Percentiles rank a stretch among this genome's conserved stretches.
phyloP scores from a whole-genome alignment of 768 basidiomycete species.

The Russula ochroleuca region DNA sequence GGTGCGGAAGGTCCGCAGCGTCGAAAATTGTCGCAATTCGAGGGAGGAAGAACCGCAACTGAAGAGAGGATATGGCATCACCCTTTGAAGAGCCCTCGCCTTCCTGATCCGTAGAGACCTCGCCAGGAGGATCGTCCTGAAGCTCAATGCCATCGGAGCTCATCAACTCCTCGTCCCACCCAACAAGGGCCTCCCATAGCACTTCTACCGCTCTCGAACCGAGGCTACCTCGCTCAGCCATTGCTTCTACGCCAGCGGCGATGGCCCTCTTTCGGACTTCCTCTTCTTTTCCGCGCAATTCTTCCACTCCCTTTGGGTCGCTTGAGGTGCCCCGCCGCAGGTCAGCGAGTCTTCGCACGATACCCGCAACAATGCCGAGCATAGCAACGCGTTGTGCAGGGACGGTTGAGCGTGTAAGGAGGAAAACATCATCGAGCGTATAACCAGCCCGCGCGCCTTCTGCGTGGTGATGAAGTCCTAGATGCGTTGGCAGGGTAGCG shows the following conservation, averaged over 20 bases:
- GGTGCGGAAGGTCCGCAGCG: slow-evolving; percentile 43
- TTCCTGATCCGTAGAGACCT: slow-evolving; percentile 30
- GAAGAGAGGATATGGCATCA: slow-evolving; percentile 36
- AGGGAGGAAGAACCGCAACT: slow-evolving; percentile 46
- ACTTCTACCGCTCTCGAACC: slow-evolving; percentile 66
- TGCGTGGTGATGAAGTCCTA: slow-evolving; percentile 90
- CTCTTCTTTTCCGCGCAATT: slow-evolving; percentile 37
- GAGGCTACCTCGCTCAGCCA: slow-evolving; percentile 60
- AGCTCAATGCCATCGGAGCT: slow-evolving; percentile 48
- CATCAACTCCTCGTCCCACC: slow-evolving; percentile 47
- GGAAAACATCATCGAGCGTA: slow-evolving; percentile 79
- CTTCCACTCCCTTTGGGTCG: slow-evolving; percentile 35
- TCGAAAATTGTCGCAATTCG: slow-evolving; percentile 43
- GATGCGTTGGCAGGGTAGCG: slow-evolving; percentile 66
- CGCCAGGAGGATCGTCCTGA: slow-evolving; percentile 27
- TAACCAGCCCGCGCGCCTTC: slow-evolving; percentile 79
- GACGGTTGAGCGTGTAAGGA: slow-evolving; percentile 75
- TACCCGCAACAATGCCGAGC: slow-evolving; percentile 63
- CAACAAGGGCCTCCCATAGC: slow-evolving; percentile 67
- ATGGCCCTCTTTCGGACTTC: slow-evolving; percentile 58
- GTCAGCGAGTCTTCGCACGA: slow-evolving; percentile 41
- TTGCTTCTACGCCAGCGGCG: slow-evolving; percentile 60
- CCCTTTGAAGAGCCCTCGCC: slow-evolving; percentile 29
- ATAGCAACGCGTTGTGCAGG: slow-evolving; percentile 80
- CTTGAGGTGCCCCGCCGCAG: slow-evolving; percentile 31